Evolutionary conservation across 192 early-diverging fungal genomes (phyloP), one percentile per base, ranked within the genome.

Genomic region (Gonapodya prolifera): DNA sequence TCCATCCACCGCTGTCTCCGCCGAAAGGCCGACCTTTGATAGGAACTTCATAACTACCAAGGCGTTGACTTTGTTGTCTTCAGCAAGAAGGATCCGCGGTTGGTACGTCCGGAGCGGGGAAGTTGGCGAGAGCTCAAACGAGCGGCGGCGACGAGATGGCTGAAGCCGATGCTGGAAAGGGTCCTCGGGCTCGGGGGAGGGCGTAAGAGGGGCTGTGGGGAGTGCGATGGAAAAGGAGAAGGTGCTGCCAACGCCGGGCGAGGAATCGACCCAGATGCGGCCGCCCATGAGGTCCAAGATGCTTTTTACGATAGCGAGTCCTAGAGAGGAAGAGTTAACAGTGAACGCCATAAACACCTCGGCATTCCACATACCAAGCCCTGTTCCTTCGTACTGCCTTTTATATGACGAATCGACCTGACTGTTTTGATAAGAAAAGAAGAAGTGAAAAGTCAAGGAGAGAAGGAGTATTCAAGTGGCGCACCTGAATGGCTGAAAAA

Each of bases 401-500:
- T 61, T 61, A 23, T 61, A 61, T 61, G 45, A 61, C 8, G 45
- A 23, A 61, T 61, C 45, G 8, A 61, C 45, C 45, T 61, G 45
- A 61, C 23, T 8, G n/a, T n/a, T n/a, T n/a, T n/a, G n/a, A n/a
- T n/a, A n/a, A n/a, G n/a, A n/a, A n/a, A 23, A 61, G 8, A 23
- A 23, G 8, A 8, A 16, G 8, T 23, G 45, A 61, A 61, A 23
- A 61, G 23, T 23, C 8, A 61, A 16, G 8, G 45, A 61, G 23
- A 61, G 23, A 23, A 23, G 45, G 8, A 16, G 45, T 61, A 23
- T 61, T 61, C 8, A 23, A 16, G 8, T 23, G 45, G 23, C 45
- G 23, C 87, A 86, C 31, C 88, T 84, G 74, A 91, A 91, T 2
- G 89, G 84, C 17, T 86, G 83, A 79, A 91, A 91, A 17, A 91